A percentile compares a stretch with the other conserved stretches of the same genome.
Conservation (phyloP, 108 stramenopile species). For the Chaetoceros tenuissimus region DNA sequence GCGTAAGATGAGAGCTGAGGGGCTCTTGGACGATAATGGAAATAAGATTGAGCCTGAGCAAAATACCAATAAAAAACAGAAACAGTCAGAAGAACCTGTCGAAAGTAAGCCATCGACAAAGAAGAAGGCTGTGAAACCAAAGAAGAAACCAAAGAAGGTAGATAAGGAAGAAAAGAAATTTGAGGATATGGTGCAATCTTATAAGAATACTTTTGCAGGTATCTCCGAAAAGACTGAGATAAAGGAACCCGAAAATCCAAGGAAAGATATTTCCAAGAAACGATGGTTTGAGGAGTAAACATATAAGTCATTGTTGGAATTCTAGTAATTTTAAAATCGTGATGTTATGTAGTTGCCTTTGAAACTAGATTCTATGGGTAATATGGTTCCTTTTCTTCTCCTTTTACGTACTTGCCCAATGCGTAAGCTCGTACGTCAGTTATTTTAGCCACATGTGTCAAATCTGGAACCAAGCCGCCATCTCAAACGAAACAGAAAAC, state of each 20-base stretch:
- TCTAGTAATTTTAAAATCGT: too few species aligned
- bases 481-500: too few species aligned
- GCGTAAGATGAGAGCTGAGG: slow-evolving; percentile 15
- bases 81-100: slow-evolving; percentile 6
- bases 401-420: too few species aligned
- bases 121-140: slow-evolving; percentile 31
- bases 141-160: slow-evolving; percentile 37
- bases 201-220: slow-evolving; percentile 32
- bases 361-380: too few species aligned
- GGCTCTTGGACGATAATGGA: slow-evolving; percentile 10
- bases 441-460: too few species aligned
- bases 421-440: too few species aligned
- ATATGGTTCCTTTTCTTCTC: too few species aligned
- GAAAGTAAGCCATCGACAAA: neutral
- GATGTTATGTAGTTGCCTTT: too few species aligned
- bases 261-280: slow-evolving; percentile 11
- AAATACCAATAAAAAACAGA: slow-evolving; percentile 10
- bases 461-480: too few species aligned
- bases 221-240: slow-evolving; percentile 1
- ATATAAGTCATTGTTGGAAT: too few species aligned
- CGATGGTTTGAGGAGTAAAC: slow-evolving; percentile 75
- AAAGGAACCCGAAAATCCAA: slow-evolving; percentile 4
- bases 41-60: slow-evolving; percentile 8
- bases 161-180: slow-evolving; percentile 48
- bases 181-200: slow-evolving; percentile 53